Percentiles rank a stretch among this genome's conserved stretches.
Conservation (phyloP, 2,329 filamentous ascomycete genomes). For the Pseudogymnoascus sp. region DNA sequence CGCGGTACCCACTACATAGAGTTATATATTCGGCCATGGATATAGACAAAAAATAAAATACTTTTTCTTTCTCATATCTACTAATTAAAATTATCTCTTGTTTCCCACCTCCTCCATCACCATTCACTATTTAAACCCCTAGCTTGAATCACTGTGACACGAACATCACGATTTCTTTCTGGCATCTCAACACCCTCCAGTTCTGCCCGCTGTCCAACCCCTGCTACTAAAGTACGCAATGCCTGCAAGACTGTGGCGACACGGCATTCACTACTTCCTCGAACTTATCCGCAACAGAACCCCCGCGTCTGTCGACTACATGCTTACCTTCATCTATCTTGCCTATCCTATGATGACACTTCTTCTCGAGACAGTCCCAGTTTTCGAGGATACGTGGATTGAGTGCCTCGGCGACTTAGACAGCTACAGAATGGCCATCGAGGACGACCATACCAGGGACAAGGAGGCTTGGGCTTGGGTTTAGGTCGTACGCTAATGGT, state of each 20-base stretch:
- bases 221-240: conserved; percentile 79
- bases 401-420: conserved; percentile 84
- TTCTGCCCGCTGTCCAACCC: conserved; percentile 55
- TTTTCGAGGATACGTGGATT: conserved; percentile 84
- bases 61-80: neutral
- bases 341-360: conserved; percentile 87
- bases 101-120: neutral
- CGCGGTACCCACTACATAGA: neutral
- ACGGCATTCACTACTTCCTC: conserved; percentile 80
- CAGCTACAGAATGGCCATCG: conserved; percentile 81
- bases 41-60: neutral
- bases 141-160: conserved; percentile 32
- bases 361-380: conserved; percentile 74
- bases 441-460: conserved; percentile 68
- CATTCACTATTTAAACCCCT: neutral
- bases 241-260: conserved; percentile 89
- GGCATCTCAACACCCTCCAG: conserved; percentile 77
- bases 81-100: neutral
- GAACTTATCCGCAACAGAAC: conserved; percentile 68
- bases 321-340: conserved; percentile 86
- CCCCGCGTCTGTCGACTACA: conserved; percentile 72
- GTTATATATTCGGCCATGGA: neutral
- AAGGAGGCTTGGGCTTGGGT: conserved; percentile 88
- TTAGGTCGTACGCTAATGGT: conserved; percentile 73
- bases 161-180: conserved; percentile 84